Evolutionary conservation across 1,284 basidiomycete genomes (phyloP).

Genomic region (Fomitiporia mediterranea): DNA sequence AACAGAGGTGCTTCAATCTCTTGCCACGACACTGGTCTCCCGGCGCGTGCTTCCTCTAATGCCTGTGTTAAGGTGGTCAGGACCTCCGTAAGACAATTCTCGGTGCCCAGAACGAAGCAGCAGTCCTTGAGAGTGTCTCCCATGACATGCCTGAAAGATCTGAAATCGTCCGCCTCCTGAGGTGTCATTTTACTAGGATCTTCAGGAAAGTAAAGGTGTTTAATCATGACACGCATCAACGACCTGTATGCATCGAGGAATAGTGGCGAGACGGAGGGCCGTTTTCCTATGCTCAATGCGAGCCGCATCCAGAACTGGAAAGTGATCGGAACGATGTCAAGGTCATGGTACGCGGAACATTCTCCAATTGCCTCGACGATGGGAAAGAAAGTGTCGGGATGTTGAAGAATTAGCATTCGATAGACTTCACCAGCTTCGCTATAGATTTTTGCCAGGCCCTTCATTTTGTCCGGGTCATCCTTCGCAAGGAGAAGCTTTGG

Average conservation of each 20-base stretch:
- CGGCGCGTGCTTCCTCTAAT: constrained; percentile 47
- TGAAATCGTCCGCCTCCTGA: constrained; percentile 92
- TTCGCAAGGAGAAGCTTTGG: constrained; percentile 53
- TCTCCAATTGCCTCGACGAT: constrained; percentile 93
- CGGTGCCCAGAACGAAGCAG: constrained; percentile 89
- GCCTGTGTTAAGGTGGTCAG: constrained; percentile 79
- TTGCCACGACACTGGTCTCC: constrained; percentile 71
- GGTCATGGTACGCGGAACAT: constrained; percentile 89
- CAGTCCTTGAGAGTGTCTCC: constrained; percentile 99
- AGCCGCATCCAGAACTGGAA: constrained; percentile 99
- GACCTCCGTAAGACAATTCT: constrained; percentile 77
- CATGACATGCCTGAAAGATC: constrained; percentile 96
- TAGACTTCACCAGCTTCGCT: constrained; percentile 97
- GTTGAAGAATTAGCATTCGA: constrained; percentile 82
- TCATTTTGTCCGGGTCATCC: constrained; percentile 85
- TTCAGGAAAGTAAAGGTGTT: constrained; percentile 88
- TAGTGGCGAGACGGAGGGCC: constrained; percentile 58
- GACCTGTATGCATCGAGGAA: constrained; percentile 81
- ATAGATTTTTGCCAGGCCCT: constrained; percentile 89
- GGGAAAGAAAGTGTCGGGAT: constrained; percentile 87
- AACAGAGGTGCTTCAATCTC: constrained; percentile 97
- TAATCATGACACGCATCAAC: constrained; percentile 85
- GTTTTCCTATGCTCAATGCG: constrained; percentile 77
- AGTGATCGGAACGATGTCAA: constrained; percentile 97
- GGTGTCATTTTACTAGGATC: constrained; percentile 63